Conservation (phyloP, 2,329 filamentous ascomycete species). For the Alternaria sp. region DNA sequence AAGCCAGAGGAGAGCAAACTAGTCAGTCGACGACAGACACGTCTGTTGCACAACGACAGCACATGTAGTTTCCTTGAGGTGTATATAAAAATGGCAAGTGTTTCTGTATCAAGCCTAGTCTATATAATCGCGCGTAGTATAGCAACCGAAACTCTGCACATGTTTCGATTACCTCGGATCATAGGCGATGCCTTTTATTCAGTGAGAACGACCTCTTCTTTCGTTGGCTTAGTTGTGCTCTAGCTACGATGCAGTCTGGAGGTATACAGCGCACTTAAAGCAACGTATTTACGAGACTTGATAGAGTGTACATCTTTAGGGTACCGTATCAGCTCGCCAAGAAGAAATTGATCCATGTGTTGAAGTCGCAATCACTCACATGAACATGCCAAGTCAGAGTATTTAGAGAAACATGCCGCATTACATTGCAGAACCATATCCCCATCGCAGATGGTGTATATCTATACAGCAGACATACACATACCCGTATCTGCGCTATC, state of each 20-base stretch:
- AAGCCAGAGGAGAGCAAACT: accelerated
- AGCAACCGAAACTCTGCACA: no score
- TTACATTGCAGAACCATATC: background rate
- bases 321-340: background rate
- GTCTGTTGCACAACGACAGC: background rate
- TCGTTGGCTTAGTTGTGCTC: no score
- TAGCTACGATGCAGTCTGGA: no score
- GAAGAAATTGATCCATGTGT: accelerated
- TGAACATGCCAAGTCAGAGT: background rate
- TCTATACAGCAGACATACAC: no score
- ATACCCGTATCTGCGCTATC: background rate
- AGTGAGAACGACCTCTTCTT: no score
- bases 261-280: no score
- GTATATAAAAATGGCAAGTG: background rate
- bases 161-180: no score
- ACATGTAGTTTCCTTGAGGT: background rate
- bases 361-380: background rate
- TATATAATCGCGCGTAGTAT: no score
- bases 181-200: no score
- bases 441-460: no score
- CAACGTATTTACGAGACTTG: no score
- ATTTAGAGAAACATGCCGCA: background rate
- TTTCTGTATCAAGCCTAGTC: no score
- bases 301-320: background rate
- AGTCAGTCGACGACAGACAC: background rate